phyloP scores from a whole-genome alignment of 139 green algal genomes.

The Spirogloea muscicola region DNA sequence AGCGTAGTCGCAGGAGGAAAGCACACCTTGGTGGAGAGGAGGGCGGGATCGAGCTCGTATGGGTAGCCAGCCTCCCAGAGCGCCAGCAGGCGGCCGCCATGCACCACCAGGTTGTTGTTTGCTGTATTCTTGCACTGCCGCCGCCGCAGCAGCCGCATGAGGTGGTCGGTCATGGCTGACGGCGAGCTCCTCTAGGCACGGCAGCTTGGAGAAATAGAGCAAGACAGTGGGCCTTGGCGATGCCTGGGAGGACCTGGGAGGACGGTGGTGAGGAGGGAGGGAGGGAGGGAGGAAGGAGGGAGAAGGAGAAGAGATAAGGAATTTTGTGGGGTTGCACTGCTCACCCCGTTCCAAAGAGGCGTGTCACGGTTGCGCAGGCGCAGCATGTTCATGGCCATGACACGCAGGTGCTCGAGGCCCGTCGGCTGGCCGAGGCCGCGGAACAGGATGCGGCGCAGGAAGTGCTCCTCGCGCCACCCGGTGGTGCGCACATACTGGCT shows the following conservation, averaged over 20 bases:
- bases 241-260: background rate
- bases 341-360: conserved; percentile 17
- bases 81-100: conserved; percentile 65
- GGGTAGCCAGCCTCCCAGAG: conserved; percentile 74
- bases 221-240: too few species aligned
- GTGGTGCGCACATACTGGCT: conserved; percentile 37
- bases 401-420: conserved; percentile 7
- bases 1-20: too few species aligned
- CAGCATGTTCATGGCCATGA: conserved; percentile 7
- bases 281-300: background rate
- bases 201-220: too few species aligned
- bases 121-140: conserved; percentile 50
- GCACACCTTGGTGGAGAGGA: conserved; percentile 14
- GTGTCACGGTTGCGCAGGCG: conserved; percentile 2
- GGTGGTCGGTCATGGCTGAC: too few species aligned
- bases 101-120: conserved; percentile 71
- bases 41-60: conserved; percentile 45
- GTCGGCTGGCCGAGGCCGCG: conserved; percentile 17
- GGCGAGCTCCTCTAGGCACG: too few species aligned
- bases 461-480: conserved; percentile 25
- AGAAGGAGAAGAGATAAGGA: background rate
- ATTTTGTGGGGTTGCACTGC: too few species aligned
- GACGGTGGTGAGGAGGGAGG: background rate
- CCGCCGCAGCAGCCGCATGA: background rate
- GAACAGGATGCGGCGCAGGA: conserved; percentile 14